Base-by-base conservation (phyloP, 2,329 filamentous ascomycete species). In the Fusarium siculi region DNA sequence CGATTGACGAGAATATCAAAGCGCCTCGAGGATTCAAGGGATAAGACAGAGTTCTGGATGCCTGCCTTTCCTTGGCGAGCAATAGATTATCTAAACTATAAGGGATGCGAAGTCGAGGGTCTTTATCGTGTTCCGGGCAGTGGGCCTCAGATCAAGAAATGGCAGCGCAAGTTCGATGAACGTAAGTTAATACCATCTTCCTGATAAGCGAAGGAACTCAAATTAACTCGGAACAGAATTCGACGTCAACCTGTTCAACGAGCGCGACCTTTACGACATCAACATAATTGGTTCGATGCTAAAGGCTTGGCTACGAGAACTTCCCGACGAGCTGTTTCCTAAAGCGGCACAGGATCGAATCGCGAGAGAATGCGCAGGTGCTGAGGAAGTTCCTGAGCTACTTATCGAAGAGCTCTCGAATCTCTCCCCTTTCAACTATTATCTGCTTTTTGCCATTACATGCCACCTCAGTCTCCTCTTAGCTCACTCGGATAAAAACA, bases 21-120 rank as follows among this genome's bases (percentile, higher is more conserved):
- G 82, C 90, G 93, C 36, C 85, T 98, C 47, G 94, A 97, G 79
- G 90, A 93, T 68, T 97, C 95, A 15, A 90, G 92, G 70, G 96
- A 98, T 79, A 98, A 98, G 86, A 98, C 96, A 1, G 96, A 98
- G 79, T 98, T 97, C 79, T 98, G 96, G 96, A 97, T 98, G 95
- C 96, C 96, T 18, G 93, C 95, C 11, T 92, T 98, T 66, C 95
- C 96, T 1, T 98, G 96, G 93, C 89, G 96, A 72, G 97, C 95
- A 66, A 98, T 98, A 74, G 96, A 98, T 83, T 98, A 97, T 80
- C 86, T 98, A 58, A 98, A 98, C 81, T 96, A 95, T 83, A 97
- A 96, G 79, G 94, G 94, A 43, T 96, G 93, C 76, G 95, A 98
- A 78, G 94, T 97, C 43, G 96, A 98, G 82, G 96, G 96, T 7